Evolutionary conservation across 1,139 yeast genomes (phyloP), one percentile per base, ranked within the genome.

Genomic region (Blastobotrys niveus): DNA sequence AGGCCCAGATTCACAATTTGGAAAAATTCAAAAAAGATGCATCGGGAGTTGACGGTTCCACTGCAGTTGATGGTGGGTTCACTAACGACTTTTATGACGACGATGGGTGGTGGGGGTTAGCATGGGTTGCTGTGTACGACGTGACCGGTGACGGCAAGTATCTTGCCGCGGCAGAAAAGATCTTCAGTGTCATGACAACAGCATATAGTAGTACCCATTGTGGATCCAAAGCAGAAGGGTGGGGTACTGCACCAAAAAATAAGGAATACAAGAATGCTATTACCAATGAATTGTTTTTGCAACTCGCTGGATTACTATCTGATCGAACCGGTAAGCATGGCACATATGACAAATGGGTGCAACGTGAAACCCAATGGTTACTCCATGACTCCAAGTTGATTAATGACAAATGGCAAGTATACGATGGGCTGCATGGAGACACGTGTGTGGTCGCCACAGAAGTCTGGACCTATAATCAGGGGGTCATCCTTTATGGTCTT

Each of bases 81-180:
- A 43, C 42, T 9, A 48, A 51, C 31, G 44, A 30, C 18, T 52
- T 34, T 37, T 50, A 48, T 30, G 55, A 52, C 31, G 55, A 52
- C 31, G 50, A 43, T 20, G 51, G 52, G 10, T 52, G 55, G 55
- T 52, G 53, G 53, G 54, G 48, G 7, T 35, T 46, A 25, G 53
- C 53, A 2, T 51, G 54, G 55, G 35, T 52, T 15, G 30, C 33
- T 6, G 46, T 46, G 15, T 51, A 45, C 27, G 55, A 52, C 34
- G 27, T 45, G 19, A 47, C 53, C 14, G 38, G 40, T 10, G 38
- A 49, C 25, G 21, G 12, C 1, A 21, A 32, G 19, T 50, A 44
- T 32, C 34, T 52, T 30, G 33, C 32, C 14, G 42, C 50, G 3
- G 52, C 54, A 3, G 27, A 34, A 15, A 25, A 44, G 12, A 43